A percentile compares a stretch with the other conserved stretches of the same genome.
phyloP scores from a whole-genome alignment of 1,284 basidiomycete species.

The Pseudozyma tsukubaensis region DNA sequence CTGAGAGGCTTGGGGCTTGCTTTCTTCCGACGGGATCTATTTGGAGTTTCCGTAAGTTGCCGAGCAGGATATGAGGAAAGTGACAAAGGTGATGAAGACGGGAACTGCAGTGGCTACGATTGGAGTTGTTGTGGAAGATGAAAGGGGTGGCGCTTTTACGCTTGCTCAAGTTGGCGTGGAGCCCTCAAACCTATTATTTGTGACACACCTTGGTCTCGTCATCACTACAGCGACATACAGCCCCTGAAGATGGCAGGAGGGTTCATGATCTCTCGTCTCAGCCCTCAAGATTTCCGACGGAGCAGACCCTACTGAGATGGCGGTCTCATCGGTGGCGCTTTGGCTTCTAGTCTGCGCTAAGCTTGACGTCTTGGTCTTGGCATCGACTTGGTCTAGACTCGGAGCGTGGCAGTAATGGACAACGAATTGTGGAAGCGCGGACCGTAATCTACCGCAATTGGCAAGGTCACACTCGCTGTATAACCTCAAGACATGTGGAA shows the following conservation, averaged over 20 bases:
- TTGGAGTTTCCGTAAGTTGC: not conserved
- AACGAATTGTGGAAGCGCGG: not conserved
- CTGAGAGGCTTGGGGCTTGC: no score
- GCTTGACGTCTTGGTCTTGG: not conserved
- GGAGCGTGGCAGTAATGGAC: not conserved
- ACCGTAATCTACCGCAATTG: not conserved
- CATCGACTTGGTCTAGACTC: not conserved
- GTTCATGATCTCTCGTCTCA: not conserved
- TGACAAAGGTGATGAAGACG: not conserved
- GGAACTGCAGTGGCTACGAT: not conserved
- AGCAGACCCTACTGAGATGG: no score
- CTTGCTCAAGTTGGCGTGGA: not conserved
- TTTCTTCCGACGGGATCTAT: not conserved
- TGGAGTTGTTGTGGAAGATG: not conserved
- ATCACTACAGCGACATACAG: no score
- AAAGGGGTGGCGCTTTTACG: not conserved
- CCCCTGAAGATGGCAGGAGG: not conserved
- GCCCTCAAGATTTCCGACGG: no score
- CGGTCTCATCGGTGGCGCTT: not conserved
- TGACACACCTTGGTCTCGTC: no score
- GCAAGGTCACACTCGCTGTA: not conserved
- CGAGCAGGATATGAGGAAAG: not conserved
- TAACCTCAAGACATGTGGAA: not conserved
- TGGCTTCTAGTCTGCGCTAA: not conserved
- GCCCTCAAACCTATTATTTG: no score